Conservation (phyloP, 2,329 filamentous ascomycete genomes). For the Aspergillus viridinutans region DNA sequence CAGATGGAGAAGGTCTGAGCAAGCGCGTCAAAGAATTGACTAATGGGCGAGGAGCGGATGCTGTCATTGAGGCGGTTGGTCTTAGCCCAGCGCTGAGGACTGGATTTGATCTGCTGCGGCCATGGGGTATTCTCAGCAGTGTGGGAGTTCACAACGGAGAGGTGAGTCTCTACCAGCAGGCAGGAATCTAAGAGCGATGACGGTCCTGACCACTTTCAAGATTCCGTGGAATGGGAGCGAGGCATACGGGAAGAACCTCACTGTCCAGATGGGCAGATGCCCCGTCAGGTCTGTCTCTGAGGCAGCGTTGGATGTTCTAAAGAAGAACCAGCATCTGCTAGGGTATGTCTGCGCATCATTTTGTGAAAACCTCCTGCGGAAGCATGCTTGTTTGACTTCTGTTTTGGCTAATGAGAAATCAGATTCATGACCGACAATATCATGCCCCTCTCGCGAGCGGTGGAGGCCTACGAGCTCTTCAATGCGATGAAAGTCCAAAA, state of each 20-base stretch:
- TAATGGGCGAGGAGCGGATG: slow-evolving; percentile 76
- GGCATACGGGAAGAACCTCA: slow-evolving; percentile 65
- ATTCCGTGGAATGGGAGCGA: slow-evolving; percentile 64
- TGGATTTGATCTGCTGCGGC: slow-evolving; percentile 66
- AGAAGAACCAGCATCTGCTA: slow-evolving; percentile 62
- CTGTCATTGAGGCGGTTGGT: slow-evolving; percentile 75
- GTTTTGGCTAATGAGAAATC: not conserved
- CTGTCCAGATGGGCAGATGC: slow-evolving; percentile 71
- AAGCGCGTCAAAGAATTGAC: slow-evolving; percentile 70
- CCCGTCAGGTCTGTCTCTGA: slow-evolving; percentile 68
- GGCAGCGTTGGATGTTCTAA: slow-evolving; percentile 60
- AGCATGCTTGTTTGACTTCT: not conserved
- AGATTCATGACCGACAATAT: slow-evolving; percentile 75
- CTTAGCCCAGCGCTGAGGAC: slow-evolving; percentile 64
- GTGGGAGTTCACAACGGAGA: slow-evolving; percentile 73
- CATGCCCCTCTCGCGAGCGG: slow-evolving; percentile 64
- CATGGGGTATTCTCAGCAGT: slow-evolving; percentile 69
- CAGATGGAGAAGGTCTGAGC: slow-evolving; percentile 60
- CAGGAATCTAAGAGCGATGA: not conserved
- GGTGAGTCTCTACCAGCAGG: slow-evolving; percentile 40
- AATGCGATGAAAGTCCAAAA: slow-evolving; percentile 71
- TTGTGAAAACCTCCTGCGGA: not conserved
- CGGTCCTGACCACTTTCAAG: slow-evolving; percentile 36
- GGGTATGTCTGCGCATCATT: slow-evolving; percentile 48
- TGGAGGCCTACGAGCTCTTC: slow-evolving; percentile 67